Evolutionary conservation across 495 filamentous ascomycete genomes (phyloP).

Genomic region (Amorphotheca resinae): DNA sequence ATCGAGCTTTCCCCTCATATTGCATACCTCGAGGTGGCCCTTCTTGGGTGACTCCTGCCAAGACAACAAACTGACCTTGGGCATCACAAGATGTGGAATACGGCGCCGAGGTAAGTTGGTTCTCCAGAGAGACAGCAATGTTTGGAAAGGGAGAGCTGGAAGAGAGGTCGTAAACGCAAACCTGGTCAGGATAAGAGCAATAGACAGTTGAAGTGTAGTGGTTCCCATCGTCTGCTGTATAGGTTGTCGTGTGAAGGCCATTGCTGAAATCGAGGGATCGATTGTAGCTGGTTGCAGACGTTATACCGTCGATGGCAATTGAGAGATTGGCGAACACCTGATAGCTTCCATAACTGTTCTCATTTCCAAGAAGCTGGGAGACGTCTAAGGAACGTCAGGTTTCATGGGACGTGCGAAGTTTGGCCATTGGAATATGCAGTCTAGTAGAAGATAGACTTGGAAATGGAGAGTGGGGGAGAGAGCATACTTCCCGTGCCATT

Average conservation of each 20-base stretch:
- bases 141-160: slow-evolving; percentile 24
- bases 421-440: too few relatives aligned
- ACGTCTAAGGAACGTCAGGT: slow-evolving; percentile 19
- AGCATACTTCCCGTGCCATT: slow-evolving; percentile 30
- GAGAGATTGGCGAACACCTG: slow-evolving; percentile 33
- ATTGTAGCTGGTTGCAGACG: slow-evolving; percentile 24
- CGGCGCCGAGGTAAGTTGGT: slow-evolving; percentile 22
- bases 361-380: slow-evolving; percentile 27
- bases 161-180: slow-evolving; percentile 32
- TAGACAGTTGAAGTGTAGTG: slow-evolving; percentile 20
- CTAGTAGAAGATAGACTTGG: too few relatives aligned
- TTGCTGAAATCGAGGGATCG: slow-evolving; percentile 31
- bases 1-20: slow-evolving; percentile 22
- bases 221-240: slow-evolving; percentile 19
- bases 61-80: too few relatives aligned
- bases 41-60: slow-evolving; percentile 21
- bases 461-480: not conserved
- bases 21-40: slow-evolving; percentile 27
- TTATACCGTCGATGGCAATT: slow-evolving; percentile 23
- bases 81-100: too few relatives aligned
- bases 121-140: slow-evolving; percentile 25
- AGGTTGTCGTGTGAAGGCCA: slow-evolving; percentile 27
- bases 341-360: slow-evolving; percentile 32
- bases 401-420: too few relatives aligned
- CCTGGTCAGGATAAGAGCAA: slow-evolving; percentile 36